These are phyloP conservation scores for Pyrenopolyporus hunteri DNA, from an alignment of 495 filamentous ascomycete species.

Conservation along the genomic window DNA sequence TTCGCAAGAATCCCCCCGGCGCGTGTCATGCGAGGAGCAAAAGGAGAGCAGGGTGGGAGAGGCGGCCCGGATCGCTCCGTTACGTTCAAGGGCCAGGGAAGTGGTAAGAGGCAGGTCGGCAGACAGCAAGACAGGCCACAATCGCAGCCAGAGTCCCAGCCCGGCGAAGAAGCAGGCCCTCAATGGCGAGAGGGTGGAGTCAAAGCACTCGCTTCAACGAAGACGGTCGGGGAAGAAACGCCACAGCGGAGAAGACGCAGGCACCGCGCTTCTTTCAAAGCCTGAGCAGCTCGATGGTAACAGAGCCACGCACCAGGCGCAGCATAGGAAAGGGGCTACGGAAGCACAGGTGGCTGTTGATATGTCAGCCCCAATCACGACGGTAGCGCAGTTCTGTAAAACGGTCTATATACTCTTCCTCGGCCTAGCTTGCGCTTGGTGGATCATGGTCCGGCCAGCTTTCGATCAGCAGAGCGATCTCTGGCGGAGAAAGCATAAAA, in stretches of 20 bases:
- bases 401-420: slow-evolving; percentile 24
- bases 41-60: slow-evolving; percentile 25
- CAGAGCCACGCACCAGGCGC: not conserved
- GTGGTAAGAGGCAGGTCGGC: slow-evolving; percentile 19
- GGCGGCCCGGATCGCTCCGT: slow-evolving; percentile 27
- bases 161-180: slow-evolving; percentile 12
- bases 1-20: slow-evolving; percentile 13
- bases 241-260: slow-evolving; percentile 26
- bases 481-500: slow-evolving; percentile 34
- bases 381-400: slow-evolving; percentile 14
- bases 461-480: slow-evolving; percentile 41
- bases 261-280: slow-evolving; percentile 25
- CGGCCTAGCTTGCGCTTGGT: slow-evolving; percentile 33
- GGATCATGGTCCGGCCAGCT: slow-evolving; percentile 35
- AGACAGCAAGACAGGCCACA: slow-evolving; percentile 13
- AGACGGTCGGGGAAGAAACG: slow-evolving; percentile 19
- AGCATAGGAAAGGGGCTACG: not conserved
- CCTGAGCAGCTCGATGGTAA: slow-evolving; percentile 10
- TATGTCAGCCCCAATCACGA: not conserved
- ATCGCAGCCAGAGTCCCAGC: slow-evolving; percentile 21
- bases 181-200: slow-evolving; percentile 9
- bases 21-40: slow-evolving; percentile 6
- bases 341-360: not conserved
- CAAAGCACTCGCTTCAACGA: slow-evolving; percentile 25
- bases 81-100: slow-evolving; percentile 30